Evolutionary conservation across 306 rosid genomes (phyloP), one percentile per base, ranked within the genome.

Genomic region (Prinsepia uniflora): DNA sequence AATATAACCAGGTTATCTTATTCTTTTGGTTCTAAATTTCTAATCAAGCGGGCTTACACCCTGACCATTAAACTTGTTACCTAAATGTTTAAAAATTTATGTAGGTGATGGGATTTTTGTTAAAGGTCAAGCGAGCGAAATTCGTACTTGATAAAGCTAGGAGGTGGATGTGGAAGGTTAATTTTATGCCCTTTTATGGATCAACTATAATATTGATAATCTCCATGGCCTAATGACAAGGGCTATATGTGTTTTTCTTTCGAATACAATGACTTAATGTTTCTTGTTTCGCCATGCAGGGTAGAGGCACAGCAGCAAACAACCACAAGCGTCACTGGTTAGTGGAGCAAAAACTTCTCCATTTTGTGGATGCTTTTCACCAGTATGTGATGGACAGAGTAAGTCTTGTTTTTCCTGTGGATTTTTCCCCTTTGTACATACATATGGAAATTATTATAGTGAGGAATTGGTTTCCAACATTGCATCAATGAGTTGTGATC

Each of bases 371-470:
- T 82, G 98, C 98, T 58, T 94, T 94, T 87, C 97, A 90, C 80
- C 97, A 88, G 83, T 94, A 90, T 78, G 98, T 94, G 79, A 94
- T 94, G 98, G 98, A 94, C 73, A 87, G 95, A 75, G 98, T 94
- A 83, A 72, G 87, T 42, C 6, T 54, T 74, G 18, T 24, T 18
- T 14, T 52, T 2, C 56, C 18, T 6, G n/a, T 52, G 56, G 36
- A 30, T 17, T 52, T 50, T 52, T 52, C 17, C 56, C 55, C 52
- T 5, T 47, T 13, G 1, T 13, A 47, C 14, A 3, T 13, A 47
- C 14, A 3, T 13, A 47, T 2, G n/a, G 0, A 47, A 47, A 47
- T 12, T 47, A 47, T 47, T 47, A 2, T 47, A 14, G 14, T 47
- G 52, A 47, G 52, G 52, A 47, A 13, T 47, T 47, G 17, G 52